Evolutionary conservation across 305 asterid genomes (phyloP), one percentile per base, ranked within the genome.

Genomic region (Petunia hybrid): DNA sequence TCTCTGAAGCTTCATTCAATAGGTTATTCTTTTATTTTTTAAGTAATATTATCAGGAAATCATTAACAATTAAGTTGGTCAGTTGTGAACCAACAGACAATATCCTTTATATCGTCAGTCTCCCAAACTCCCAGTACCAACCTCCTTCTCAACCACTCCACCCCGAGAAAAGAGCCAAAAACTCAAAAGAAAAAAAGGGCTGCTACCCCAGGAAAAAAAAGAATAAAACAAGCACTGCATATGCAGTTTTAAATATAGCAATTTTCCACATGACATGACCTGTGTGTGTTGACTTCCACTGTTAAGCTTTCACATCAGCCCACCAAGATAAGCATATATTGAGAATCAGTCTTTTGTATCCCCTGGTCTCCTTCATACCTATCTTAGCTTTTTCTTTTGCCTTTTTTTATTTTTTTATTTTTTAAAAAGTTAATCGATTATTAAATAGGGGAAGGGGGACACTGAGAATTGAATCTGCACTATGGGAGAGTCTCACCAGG

Each of bases 301-400:
- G 63, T 0, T 5, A 36, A 73, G 35, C 78, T 73, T 13, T 73
- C 78, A 73, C 63, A 73, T 73, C 78, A 73, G 22, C n/a, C 78
- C 63, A 73, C 78, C 78, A 73, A 35, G 78, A 51, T 13, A 73
- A 2, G 36, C 62, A 73, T 73, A 51, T 73, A 13, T 1, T 13
- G 36, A 5, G 31, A 36, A 22, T 51, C 8, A 73, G 63, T 35
- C 14, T 51, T 51, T 40, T 48, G 63, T 48, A 73, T 73, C 36
- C 35, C 12, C 62, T 9, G 0, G 63, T 51, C 78, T n/a, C 48
- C 46, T 73, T 51, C 12, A 51, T 36, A 51, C 63, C 78, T 36
- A 51, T 36, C 78, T 41, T 36, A 73, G 45, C 78, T 36, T 42
- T 51, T 48, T 35, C 36, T 51, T 73, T 36, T 7, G 46, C 78